Conservation (phyloP, 129 eudicot species). For the Chrysanthemum lavandulifolium region DNA sequence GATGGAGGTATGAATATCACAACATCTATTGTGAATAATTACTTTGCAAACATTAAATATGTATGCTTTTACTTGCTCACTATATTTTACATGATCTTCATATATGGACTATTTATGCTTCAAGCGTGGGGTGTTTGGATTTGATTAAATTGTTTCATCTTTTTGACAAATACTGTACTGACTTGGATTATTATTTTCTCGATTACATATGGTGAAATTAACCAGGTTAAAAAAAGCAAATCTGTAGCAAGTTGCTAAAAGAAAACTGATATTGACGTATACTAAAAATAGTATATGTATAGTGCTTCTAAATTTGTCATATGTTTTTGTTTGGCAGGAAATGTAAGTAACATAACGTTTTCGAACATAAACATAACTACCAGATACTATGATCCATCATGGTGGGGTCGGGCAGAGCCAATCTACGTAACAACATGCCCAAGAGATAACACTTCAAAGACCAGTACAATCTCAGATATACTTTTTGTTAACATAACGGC, state of each 20-base stretch:
- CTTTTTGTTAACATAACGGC: slow-evolving; percentile 74
- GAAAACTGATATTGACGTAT: too few relatives aligned
- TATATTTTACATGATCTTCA: background rate
- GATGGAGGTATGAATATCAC: slow-evolving; percentile 77
- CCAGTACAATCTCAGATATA: slow-evolving; percentile 67
- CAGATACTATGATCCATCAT: slow-evolving; percentile 83
- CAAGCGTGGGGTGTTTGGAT: too few relatives aligned
- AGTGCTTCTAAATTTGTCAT: background rate
- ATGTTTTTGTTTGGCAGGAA: slow-evolving; percentile 56
- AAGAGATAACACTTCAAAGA: slow-evolving; percentile 43
- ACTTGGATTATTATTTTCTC: too few relatives aligned
- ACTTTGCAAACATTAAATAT: background rate
- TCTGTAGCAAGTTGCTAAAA: too few relatives aligned
- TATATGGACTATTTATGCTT: background rate
- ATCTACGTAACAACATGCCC: slow-evolving; percentile 91
- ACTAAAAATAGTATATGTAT: background rate
- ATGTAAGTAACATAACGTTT: slow-evolving; percentile 72
- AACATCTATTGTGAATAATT: background rate
- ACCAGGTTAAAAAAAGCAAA: too few relatives aligned
- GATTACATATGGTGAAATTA: too few relatives aligned
- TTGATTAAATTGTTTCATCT: too few relatives aligned
- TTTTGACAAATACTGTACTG: too few relatives aligned
- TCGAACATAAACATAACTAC: slow-evolving; percentile 89
- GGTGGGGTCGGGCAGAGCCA: slow-evolving; percentile 99
- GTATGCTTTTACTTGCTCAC: background rate